Evolutionary conservation across 306 rosid genomes (phyloP).

Genomic region (Styphnolobium japonicum): DNA sequence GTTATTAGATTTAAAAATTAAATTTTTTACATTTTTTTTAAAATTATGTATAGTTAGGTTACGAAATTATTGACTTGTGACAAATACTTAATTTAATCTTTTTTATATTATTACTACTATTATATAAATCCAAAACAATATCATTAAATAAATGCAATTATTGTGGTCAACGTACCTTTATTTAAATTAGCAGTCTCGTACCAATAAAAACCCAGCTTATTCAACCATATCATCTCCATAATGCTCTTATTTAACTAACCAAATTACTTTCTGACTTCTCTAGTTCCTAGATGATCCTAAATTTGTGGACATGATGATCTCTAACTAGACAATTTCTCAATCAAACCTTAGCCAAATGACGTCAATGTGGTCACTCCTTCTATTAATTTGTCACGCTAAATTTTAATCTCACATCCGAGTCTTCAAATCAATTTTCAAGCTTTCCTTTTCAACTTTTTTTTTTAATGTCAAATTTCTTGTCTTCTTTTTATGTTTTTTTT

Average conservation of each 20-base stretch:
- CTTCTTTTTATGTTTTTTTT: too few relatives aligned
- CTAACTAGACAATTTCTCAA: not conserved
- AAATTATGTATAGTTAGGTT: not conserved
- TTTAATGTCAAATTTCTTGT: too few relatives aligned
- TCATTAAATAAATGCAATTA: constrained; percentile 22
- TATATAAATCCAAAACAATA: not conserved
- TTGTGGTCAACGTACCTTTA: constrained; percentile 26
- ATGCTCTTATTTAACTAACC: not conserved
- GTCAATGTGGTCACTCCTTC: constrained; percentile 4
- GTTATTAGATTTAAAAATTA: not conserved
- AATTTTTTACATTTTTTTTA: not conserved
- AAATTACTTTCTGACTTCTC: not conserved
- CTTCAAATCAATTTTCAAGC: not conserved
- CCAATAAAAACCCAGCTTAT: not conserved
- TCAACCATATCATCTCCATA: not conserved
- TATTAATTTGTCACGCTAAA: not conserved
- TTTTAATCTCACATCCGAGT: not conserved
- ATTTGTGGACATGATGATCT: not conserved
- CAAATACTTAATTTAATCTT: not conserved
- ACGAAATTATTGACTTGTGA: not conserved
- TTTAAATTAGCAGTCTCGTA: not conserved
- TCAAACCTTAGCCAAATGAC: constrained; percentile 3
- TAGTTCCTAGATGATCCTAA: not conserved
- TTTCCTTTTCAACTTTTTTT: not conserved
- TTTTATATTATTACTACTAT: not conserved